Conservation (phyloP, 2,329 filamentous ascomycete species). For the Trichothecium roseum region DNA sequence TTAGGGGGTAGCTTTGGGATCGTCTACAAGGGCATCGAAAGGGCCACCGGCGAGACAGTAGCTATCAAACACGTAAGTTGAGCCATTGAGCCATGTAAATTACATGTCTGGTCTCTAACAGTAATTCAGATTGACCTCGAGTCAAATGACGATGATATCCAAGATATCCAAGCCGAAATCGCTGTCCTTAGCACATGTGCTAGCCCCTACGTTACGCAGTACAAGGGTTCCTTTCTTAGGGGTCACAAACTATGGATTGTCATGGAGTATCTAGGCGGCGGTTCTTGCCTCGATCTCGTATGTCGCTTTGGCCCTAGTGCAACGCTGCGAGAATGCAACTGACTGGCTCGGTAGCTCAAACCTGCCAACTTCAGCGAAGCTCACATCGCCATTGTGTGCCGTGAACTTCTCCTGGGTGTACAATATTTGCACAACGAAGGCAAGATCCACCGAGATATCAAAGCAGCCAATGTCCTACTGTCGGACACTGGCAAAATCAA, state of each 20-base stretch:
- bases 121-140: slow-evolving; percentile 80
- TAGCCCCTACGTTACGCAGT: slow-evolving; percentile 89
- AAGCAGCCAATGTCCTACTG: slow-evolving; percentile 92
- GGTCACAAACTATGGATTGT: slow-evolving; percentile 98
- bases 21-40: slow-evolving; percentile 94
- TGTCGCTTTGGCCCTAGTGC: slow-evolving; percentile 10
- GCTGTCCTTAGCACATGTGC: slow-evolving; percentile 89
- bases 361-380: slow-evolving; percentile 78
- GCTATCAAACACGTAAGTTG: slow-evolving; percentile 85
- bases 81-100: not conserved
- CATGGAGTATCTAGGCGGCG: slow-evolving; percentile 95
- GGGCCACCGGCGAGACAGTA: slow-evolving; percentile 80
- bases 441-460: slow-evolving; percentile 95
- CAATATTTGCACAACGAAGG: slow-evolving; percentile 90
- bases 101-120: not conserved
- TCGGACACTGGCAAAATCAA: slow-evolving; percentile 86
- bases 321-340: slow-evolving; percentile 14
- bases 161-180: slow-evolving; percentile 97
- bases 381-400: slow-evolving; percentile 89
- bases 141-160: slow-evolving; percentile 95
- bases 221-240: slow-evolving; percentile 91
- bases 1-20: slow-evolving; percentile 89
- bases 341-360: slow-evolving; percentile 56
- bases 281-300: slow-evolving; percentile 90
- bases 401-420: slow-evolving; percentile 78